A percentile compares a stretch with the other conserved stretches of the same genome.
These are phyloP conservation scores for Populus alba DNA, from an alignment of 345 rosid species.

Conservation along the genomic window DNA sequence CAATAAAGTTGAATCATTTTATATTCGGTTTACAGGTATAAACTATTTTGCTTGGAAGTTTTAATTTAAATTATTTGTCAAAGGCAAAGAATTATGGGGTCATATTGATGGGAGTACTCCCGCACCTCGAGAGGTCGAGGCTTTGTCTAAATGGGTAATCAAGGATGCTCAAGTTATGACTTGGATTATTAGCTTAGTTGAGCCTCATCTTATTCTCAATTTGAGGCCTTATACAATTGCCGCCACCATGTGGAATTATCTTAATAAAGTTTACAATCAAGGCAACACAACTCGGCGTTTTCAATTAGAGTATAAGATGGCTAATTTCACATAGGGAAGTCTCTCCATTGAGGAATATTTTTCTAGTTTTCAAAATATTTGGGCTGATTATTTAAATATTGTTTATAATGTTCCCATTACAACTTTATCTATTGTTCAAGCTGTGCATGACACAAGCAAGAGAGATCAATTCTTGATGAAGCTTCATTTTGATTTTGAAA, in stretches of 20 bases:
- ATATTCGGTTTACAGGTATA: too few species aligned
- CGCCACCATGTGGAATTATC: neutral
- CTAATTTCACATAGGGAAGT: neutral
- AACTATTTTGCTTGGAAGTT: too few species aligned
- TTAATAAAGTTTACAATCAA: conserved; percentile 4
- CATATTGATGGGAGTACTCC: too few species aligned
- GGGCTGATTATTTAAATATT: neutral
- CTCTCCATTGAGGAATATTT: conserved; percentile 14
- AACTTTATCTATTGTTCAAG: neutral
- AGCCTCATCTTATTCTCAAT: neutral
- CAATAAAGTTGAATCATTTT: too few species aligned
- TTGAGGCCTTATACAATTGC: neutral
- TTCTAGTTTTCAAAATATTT: neutral
- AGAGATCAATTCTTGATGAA: neutral
- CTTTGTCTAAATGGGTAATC: too few species aligned
- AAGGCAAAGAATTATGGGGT: too few species aligned
- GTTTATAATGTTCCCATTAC: neutral
- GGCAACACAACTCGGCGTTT: neutral
- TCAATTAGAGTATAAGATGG: conserved; percentile 5
- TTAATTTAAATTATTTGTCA: too few species aligned
- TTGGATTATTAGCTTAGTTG: neutral
- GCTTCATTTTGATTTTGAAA: neutral
- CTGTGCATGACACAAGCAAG: neutral
- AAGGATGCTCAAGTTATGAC: conserved; percentile 5
- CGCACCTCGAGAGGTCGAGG: too few species aligned